phyloP scores from a whole-genome alignment of 805 yeast genomes.

The Candida broadrunensis region DNA sequence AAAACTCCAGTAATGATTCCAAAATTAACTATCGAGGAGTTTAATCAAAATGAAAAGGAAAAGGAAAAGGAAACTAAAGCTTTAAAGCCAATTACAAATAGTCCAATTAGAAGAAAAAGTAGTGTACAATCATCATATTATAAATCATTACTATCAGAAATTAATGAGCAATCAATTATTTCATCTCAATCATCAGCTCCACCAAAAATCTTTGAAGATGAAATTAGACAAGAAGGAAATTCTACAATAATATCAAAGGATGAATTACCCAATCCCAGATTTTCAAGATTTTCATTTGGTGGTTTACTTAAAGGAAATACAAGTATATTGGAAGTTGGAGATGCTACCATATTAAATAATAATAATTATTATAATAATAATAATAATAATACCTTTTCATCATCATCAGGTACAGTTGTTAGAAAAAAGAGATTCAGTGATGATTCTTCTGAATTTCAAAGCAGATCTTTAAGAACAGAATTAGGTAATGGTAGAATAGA shows the following conservation, averaged over 20 bases:
- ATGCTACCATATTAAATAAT: conserved; percentile 10
- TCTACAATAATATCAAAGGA: conserved; percentile 1
- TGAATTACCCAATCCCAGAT: conserved; percentile 39
- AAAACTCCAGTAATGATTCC: too few species aligned
- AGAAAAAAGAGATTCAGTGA: conserved; percentile 7
- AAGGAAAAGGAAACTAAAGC: too few species aligned
- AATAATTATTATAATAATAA: too few species aligned
- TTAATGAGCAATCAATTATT: conserved; percentile 12
- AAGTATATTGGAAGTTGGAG: conserved; percentile 8
- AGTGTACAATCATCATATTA: conserved; percentile 10
- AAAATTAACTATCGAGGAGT: conserved; percentile 11
- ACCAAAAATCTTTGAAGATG: conserved; percentile 1
- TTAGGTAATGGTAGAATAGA: neutral
- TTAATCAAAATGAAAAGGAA: conserved; percentile 12
- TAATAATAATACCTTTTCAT: conserved; percentile 7
- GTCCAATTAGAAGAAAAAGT: conserved; percentile 2
- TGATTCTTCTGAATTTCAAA: neutral
- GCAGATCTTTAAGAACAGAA: neutral
- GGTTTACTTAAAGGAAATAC: conserved; percentile 23
- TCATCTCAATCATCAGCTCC: neutral
- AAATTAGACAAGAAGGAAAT: neutral
- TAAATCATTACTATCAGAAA: conserved; percentile 20
- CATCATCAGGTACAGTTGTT: conserved; percentile 15
- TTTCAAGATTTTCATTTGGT: conserved; percentile 41
- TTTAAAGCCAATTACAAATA: conserved; percentile 3